Conservation (phyloP, 1,139 yeast genomes). For the Hansenula sp. region DNA sequence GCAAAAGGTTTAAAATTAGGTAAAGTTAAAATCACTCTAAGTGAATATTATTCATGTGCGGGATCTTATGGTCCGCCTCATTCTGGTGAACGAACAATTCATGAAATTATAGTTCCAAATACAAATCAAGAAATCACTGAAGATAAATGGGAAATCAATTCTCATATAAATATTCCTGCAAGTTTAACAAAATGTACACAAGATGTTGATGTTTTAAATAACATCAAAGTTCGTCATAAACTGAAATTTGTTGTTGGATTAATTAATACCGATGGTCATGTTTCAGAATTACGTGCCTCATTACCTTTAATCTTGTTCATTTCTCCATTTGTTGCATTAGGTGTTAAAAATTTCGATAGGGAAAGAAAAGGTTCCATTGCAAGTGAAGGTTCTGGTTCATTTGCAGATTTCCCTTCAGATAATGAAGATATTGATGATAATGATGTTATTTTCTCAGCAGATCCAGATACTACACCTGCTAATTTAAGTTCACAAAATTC, state of each 20-base stretch:
- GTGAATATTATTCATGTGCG: slow-evolving; percentile 63
- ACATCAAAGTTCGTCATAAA: slow-evolving; percentile 58
- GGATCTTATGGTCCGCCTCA: slow-evolving; percentile 50
- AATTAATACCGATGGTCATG: slow-evolving; percentile 62
- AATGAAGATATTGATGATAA: slow-evolving; percentile 23
- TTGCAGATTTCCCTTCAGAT: slow-evolving; percentile 20
- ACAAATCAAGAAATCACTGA: slow-evolving; percentile 22
- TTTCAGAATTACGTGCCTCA: slow-evolving; percentile 67
- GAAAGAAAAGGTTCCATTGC: slow-evolving; percentile 19
- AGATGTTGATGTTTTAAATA: slow-evolving; percentile 65
- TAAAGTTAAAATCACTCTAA: slow-evolving; percentile 57
- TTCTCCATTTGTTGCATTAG: slow-evolving; percentile 75
- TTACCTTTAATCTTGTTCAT: slow-evolving; percentile 59
- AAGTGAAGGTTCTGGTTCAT: slow-evolving; percentile 16
- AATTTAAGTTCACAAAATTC: slow-evolving; percentile 1
- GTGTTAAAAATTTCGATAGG: slow-evolving; percentile 36
- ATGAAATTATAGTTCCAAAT: slow-evolving; percentile 39
- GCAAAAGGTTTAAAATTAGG: slow-evolving; percentile 80
- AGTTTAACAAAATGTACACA: slow-evolving; percentile 75
- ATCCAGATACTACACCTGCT: slow-evolving; percentile 23
- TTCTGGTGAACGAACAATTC: slow-evolving; percentile 56
- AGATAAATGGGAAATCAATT: slow-evolving; percentile 78
- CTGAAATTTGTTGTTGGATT: slow-evolving; percentile 53
- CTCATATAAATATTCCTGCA: slow-evolving; percentile 62
- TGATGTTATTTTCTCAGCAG: slow-evolving; percentile 29